Evolutionary conservation across 495 filamentous ascomycete species (phyloP).

Genomic region (Aspergillus conjunctus): DNA sequence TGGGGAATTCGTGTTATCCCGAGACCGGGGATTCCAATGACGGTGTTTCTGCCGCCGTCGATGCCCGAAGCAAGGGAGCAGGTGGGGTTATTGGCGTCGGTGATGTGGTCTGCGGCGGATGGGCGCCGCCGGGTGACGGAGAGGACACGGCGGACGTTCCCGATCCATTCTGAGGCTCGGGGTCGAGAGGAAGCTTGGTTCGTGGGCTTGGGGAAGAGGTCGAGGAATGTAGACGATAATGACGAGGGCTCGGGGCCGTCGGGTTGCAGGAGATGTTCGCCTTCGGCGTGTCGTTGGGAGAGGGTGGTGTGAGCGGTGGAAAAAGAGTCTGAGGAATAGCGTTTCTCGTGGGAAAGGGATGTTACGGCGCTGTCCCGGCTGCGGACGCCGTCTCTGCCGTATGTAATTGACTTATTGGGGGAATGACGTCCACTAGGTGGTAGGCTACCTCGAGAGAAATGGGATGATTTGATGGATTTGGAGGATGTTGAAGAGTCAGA

Average conservation of each 20-base stretch:
- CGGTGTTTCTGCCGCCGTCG: slow-evolving; percentile 38
- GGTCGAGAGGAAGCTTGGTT: slow-evolving; percentile 32
- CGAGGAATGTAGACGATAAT: slow-evolving; percentile 9
- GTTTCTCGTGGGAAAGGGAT: slow-evolving; percentile 36
- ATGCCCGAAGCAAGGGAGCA: slow-evolving; percentile 36
- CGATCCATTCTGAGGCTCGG: slow-evolving; percentile 53
- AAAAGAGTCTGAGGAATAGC: slow-evolving; percentile 61
- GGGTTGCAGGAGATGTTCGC: slow-evolving; percentile 57
- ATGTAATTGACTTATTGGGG: slow-evolving; percentile 30
- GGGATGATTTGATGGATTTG: slow-evolving; percentile 18
- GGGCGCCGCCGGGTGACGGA: slow-evolving; percentile 42
- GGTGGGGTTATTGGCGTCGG: slow-evolving; percentile 4
- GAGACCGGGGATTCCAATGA: slow-evolving; percentile 22
- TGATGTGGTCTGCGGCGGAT: slow-evolving; percentile 18
- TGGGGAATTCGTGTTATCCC: slow-evolving; percentile 39
- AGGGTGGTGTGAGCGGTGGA: slow-evolving; percentile 67
- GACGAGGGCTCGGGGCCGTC: slow-evolving; percentile 13
- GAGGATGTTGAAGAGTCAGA: slow-evolving; percentile 45
- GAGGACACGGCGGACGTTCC: slow-evolving; percentile 57
- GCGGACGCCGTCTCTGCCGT: slow-evolving; percentile 28
- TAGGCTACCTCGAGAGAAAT: slow-evolving; percentile 22
- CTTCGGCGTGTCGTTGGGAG: slow-evolving; percentile 64
- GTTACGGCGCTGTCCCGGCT: slow-evolving; percentile 32
- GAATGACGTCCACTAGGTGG: slow-evolving; percentile 33
- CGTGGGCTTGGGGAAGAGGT: slow-evolving; percentile 35